A percentile compares a stretch with the other conserved stretches of the same genome.
phyloP scores from a whole-genome alignment of 2,329 filamentous ascomycete species.

The Diaporthe helianthi region DNA sequence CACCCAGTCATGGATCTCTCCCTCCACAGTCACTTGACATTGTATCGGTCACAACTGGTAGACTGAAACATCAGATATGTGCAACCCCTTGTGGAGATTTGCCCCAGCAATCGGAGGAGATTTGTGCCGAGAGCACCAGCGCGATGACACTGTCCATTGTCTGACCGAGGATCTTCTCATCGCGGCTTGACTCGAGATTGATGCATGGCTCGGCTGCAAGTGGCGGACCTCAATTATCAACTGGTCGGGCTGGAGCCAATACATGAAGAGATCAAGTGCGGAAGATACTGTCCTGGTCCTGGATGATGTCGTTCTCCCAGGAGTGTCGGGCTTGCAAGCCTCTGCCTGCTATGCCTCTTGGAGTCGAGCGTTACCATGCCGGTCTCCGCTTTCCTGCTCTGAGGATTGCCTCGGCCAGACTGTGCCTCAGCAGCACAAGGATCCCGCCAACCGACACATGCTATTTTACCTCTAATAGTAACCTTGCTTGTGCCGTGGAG shows the following conservation, averaged over 20 bases:
- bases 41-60: conserved; percentile 25
- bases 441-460: conserved; percentile 15
- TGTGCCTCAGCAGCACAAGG: conserved; percentile 17
- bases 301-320: background rate
- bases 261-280: background rate
- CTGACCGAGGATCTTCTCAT: conserved; percentile 7
- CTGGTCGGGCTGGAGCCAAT: background rate
- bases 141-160: background rate
- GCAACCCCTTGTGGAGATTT: background rate
- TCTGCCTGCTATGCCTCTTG: conserved; percentile 10
- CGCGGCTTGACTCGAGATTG: background rate
- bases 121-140: background rate
- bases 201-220: background rate
- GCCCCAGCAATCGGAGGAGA: background rate
- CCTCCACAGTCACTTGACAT: background rate
- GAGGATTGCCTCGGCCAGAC: conserved; percentile 1
- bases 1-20: background rate
- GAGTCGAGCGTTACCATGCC: background rate
- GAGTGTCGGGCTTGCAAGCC: background rate
- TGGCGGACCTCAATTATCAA: background rate
- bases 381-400: conserved; percentile 1
- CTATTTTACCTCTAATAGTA: conserved; percentile 13
- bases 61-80: background rate
- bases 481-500: background rate
- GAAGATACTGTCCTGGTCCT: conserved; percentile 1